Conservation (phyloP, 139 green algal species). For the Coelastrella sp. region DNA sequence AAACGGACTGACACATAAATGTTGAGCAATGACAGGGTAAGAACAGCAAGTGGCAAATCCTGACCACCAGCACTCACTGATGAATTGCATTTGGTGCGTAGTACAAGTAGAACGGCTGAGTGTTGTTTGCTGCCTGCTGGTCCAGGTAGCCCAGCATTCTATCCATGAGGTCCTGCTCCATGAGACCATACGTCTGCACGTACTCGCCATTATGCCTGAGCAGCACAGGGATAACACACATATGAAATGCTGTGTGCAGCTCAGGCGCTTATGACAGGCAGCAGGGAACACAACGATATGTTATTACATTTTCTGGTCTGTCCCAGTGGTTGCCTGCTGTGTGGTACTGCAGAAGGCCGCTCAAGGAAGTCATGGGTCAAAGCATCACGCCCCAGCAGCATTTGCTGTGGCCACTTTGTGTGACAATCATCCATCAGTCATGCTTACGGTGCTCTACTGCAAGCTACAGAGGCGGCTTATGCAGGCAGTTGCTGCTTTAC, state of each 20-base stretch:
- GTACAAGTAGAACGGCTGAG: conserved; percentile 40
- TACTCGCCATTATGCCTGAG: conserved; percentile 38
- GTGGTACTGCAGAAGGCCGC: no score
- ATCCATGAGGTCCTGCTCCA: conserved; percentile 46
- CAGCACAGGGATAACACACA: not conserved
- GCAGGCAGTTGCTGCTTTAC: not conserved
- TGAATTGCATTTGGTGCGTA: conserved; percentile 40
- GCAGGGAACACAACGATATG: no score
- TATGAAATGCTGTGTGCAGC: not conserved
- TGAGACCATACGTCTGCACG: conserved; percentile 31
- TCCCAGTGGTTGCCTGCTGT: no score
- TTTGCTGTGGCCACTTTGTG: no score
- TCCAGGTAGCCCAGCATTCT: conserved; percentile 30
- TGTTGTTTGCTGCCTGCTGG: not conserved
- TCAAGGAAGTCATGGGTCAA: no score
- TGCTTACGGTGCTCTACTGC: no score
- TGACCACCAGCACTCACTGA: conserved; percentile 8
- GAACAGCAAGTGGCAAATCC: not conserved
- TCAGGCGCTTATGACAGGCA: no score
- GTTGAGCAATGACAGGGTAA: no score
- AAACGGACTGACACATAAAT: not conserved
- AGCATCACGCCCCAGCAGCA: no score
- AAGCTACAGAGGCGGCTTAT: not conserved
- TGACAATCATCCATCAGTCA: no score
- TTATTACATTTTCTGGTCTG: no score